phyloP scores from a whole-genome alignment of 345 rosid species.

The Gossypium rotundifolium region DNA sequence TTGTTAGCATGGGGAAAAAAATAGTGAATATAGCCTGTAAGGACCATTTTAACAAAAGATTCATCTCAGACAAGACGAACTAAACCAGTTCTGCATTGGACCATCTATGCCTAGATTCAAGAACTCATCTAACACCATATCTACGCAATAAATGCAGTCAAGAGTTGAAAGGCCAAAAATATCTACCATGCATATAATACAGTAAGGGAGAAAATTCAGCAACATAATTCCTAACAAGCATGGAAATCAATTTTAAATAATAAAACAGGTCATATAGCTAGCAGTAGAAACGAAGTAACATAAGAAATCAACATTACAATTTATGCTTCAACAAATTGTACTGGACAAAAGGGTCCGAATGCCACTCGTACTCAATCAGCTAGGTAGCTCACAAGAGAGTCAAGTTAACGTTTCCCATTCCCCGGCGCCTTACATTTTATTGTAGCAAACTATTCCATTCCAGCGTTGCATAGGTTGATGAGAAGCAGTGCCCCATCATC shows the following conservation, averaged over 20 bases:
- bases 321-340: not conserved
- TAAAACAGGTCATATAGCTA: too few species aligned
- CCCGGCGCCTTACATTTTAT: constrained; percentile 22
- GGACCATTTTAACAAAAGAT: not conserved
- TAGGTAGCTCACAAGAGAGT: constrained; percentile 52
- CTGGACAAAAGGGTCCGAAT: not conserved
- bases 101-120: not conserved
- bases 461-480: constrained; percentile 77
- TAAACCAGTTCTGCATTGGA: not conserved
- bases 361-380: constrained; percentile 45
- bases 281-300: not conserved
- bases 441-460: constrained; percentile 5
- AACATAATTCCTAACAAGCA: not conserved
- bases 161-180: not conserved
- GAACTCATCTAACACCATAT: not conserved
- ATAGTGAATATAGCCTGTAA: not conserved
- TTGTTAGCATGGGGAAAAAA: not conserved
- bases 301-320: not conserved
- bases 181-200: not conserved
- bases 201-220: not conserved
- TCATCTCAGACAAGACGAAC: not conserved
- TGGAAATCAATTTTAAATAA: too few species aligned
- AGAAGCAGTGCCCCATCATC: constrained; percentile 80
- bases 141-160: not conserved
- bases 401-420: constrained; percentile 31